Evolutionary conservation across 2,329 filamentous ascomycete species (phyloP).

Genomic region (Pezizomycotina sp.): DNA sequence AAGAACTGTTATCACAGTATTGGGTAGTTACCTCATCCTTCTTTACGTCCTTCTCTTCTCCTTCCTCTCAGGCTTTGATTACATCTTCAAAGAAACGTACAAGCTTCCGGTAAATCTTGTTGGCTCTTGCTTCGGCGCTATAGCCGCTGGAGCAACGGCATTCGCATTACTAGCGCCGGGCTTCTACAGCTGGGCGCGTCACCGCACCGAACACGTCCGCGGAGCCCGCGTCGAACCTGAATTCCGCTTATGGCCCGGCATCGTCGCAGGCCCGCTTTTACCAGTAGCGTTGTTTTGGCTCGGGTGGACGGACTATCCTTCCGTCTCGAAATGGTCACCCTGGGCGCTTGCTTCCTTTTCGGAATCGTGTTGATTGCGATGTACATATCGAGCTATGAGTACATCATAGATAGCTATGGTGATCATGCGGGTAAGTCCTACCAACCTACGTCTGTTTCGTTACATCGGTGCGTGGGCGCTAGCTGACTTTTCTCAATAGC

Average conservation of each 20-base stretch:
- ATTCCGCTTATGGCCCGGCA: slow-evolving; percentile 38
- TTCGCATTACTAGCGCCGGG: slow-evolving; percentile 32
- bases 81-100: slow-evolving; percentile 37
- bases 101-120: slow-evolving; percentile 32
- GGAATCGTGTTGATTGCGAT: slow-evolving; percentile 37
- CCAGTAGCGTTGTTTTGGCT: slow-evolving; percentile 43
- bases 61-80: slow-evolving; percentile 37
- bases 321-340: slow-evolving; percentile 38
- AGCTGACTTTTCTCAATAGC: no score
- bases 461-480: no score
- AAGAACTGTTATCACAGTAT: slow-evolving; percentile 34
- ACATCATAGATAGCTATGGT: slow-evolving; percentile 43
- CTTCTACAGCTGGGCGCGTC: slow-evolving; percentile 33
- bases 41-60: slow-evolving; percentile 34
- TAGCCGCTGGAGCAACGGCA: slow-evolving; percentile 30
- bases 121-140: slow-evolving; percentile 35
- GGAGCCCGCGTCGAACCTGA: slow-evolving; percentile 35
- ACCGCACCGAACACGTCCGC: slow-evolving; percentile 31
- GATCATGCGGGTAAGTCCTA: slow-evolving; percentile 38
- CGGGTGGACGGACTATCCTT: slow-evolving; percentile 36
- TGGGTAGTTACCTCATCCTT: slow-evolving; percentile 35
- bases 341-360: slow-evolving; percentile 37
- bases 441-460: no score
- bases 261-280: slow-evolving; percentile 36
- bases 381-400: slow-evolving; percentile 39